These are phyloP conservation scores for Antrodiella citrinella DNA, from an alignment of 768 basidiomycete genomes.

Conservation along the genomic window DNA sequence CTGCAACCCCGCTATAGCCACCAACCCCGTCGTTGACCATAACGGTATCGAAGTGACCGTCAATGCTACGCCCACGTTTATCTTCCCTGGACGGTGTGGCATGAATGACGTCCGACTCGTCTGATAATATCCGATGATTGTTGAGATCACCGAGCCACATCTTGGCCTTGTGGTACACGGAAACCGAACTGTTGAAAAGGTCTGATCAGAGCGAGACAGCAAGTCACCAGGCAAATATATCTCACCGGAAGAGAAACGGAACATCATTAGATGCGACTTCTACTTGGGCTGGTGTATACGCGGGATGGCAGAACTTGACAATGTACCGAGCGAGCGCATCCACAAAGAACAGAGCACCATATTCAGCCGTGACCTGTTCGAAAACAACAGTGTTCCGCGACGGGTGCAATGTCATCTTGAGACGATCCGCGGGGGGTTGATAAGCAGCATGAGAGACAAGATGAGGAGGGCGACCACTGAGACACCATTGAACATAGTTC, in stretches of 20 bases:
- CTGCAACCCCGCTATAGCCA: background rate
- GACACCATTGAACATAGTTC: slow-evolving; percentile 21
- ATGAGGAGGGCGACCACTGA: background rate
- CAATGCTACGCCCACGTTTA: background rate
- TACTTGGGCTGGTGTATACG: too few species aligned
- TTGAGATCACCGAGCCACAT: too few species aligned
- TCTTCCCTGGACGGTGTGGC: background rate
- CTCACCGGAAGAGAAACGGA: too few species aligned
- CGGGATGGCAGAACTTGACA: too few species aligned
- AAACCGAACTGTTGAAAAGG: too few species aligned
- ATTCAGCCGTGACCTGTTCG: background rate
- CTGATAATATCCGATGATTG: background rate
- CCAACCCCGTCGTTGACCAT: background rate
- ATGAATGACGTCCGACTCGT: background rate
- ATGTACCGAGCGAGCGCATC: too few species aligned
- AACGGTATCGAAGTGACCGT: slow-evolving; percentile 2
- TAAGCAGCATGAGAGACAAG: background rate
- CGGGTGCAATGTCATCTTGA: background rate
- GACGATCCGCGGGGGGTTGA: background rate
- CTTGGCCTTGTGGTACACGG: too few species aligned
- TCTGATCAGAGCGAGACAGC: background rate
- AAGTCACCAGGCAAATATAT: background rate
- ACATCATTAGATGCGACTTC: too few species aligned
- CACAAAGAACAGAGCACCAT: too few species aligned
- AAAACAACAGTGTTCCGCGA: background rate